Evolutionary conservation across 371 early-diverging fungal species (phyloP), one percentile per base, ranked within the genome.

Genomic region (Syncephalastrum sp.): DNA sequence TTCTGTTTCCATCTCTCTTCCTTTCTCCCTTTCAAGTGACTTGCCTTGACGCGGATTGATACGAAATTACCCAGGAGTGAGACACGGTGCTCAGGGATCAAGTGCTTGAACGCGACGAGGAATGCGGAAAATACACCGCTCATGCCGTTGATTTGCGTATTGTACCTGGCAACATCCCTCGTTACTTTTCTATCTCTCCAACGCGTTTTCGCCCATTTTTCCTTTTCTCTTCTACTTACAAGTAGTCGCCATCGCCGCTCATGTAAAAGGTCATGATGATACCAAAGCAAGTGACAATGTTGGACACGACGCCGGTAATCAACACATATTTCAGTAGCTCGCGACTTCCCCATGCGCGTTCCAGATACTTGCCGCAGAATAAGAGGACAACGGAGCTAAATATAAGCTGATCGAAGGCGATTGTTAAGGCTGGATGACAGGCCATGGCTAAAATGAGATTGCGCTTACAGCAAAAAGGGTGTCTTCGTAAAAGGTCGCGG

Each of bases 91-190:
- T 88, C 87, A 21, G 86, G 86, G n/a, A 87, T 70, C 3, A 85
- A 67, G 63, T 90, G 87, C 54, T 90, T 91, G 74, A 91, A 91
- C 8, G 88, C 89, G 4, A 91, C 88, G 21, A 91, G 60, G 52
- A 90, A 88, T 42, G 83, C 89, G 42, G 80, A 72, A 27, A 88
- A 65, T 1, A 91, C 72, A 24, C 79, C 87, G 42, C 79, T 72
- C 69, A 90, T 70, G n/a, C 93, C 93, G 63, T 83, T 79, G 45
- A 84, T 82, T 50, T 75, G 81, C 3, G 68, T 71, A 7, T 69
- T 57, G 53, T 77, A 85, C 49, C 84, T 82, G 42, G 29, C 29
- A 29, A 29, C 19, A 21, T 19, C 21, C 24, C 49, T 21, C 21
- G 15, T 33, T 14, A 42, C 25, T 41, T 42, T 21, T 3, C 49